These are phyloP conservation scores for Sporothrix globosa DNA, from an alignment of 2,329 filamentous ascomycete species.

Conservation along the genomic window DNA sequence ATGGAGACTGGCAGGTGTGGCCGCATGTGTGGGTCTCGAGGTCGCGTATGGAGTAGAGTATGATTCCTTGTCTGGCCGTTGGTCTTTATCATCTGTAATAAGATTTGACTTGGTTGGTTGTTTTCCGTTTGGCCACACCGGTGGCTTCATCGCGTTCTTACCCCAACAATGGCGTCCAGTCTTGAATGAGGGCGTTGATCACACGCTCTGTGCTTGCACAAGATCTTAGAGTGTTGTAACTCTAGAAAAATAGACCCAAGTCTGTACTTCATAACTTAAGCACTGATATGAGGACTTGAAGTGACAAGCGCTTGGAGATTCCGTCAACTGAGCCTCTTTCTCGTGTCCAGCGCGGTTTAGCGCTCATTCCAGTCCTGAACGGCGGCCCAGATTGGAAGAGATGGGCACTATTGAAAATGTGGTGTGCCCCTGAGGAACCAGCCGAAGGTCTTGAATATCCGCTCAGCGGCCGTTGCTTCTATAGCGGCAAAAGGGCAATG, in stretches of 20 bases:
- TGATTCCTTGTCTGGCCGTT: conserved; percentile 15
- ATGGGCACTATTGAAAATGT: neutral
- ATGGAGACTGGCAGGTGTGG: conserved; percentile 31
- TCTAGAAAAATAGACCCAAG: neutral
- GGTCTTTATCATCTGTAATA: conserved; percentile 10
- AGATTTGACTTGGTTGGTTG: conserved; percentile 15
- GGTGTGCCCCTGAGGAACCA: conserved; percentile 12
- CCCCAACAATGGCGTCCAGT: conserved; percentile 8
- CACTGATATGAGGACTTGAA: neutral
- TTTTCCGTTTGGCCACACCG: neutral
- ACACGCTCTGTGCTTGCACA: conserved; percentile 13
- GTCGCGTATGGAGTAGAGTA: conserved; percentile 8
- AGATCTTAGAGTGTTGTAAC: conserved; percentile 16
- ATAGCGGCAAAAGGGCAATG: conserved; percentile 9
- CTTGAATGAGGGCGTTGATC: neutral
- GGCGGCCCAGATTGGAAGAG: conserved; percentile 5
- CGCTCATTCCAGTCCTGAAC: conserved; percentile 13
- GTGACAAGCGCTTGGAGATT: neutral
- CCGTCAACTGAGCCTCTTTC: conserved; percentile 3
- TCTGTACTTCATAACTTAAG: neutral
- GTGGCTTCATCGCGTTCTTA: neutral
- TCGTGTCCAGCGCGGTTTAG: conserved; percentile 11
- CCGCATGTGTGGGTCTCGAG: conserved; percentile 31
- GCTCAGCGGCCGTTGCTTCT: conserved; percentile 9
- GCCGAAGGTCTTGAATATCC: conserved; percentile 11